These are phyloP conservation scores for Citrus reticulata DNA, from an alignment of 345 rosid species.

Conservation along the genomic window DNA sequence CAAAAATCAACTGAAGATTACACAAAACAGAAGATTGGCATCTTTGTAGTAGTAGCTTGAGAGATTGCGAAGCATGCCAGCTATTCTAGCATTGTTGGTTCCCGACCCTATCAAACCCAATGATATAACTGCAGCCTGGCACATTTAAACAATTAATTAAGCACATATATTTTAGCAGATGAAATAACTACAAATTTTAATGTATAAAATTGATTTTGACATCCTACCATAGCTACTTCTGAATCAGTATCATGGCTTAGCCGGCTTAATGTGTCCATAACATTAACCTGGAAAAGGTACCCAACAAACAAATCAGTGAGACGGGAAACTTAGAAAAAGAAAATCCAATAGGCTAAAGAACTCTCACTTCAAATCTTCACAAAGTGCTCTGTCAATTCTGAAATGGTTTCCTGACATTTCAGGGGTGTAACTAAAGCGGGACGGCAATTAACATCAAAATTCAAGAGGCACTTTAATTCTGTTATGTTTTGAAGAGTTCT, in stretches of 20 bases:
- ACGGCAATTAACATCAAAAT: neutral
- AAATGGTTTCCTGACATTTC: neutral
- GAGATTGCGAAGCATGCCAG: conserved; percentile 96
- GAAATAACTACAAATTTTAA: neutral
- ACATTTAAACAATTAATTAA: conserved; percentile 19
- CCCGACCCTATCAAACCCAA: conserved; percentile 96
- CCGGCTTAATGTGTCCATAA: conserved; percentile 95
- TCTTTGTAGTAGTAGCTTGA: conserved; percentile 95
- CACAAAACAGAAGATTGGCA: conserved; percentile 83
- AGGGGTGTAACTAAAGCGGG: neutral
- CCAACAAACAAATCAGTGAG: neutral
- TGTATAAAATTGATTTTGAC: conserved; percentile 3
- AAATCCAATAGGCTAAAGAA: neutral
- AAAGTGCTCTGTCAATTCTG: neutral
- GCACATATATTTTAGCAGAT: neutral
- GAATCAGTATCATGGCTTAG: conserved; percentile 96
- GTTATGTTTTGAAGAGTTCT: neutral
- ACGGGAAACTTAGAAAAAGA: neutral
- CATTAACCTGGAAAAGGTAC: conserved; percentile 60
- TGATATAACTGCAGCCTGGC: conserved; percentile 84
- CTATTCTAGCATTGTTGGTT: conserved; percentile 93
- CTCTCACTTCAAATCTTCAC: neutral
- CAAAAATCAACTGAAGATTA: conserved; percentile 30
- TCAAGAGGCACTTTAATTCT: neutral
- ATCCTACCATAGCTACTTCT: conserved; percentile 91